phyloP scores from a whole-genome alignment of 2,329 filamentous ascomycete species.

The Tolypocladium cylindrosporum region DNA sequence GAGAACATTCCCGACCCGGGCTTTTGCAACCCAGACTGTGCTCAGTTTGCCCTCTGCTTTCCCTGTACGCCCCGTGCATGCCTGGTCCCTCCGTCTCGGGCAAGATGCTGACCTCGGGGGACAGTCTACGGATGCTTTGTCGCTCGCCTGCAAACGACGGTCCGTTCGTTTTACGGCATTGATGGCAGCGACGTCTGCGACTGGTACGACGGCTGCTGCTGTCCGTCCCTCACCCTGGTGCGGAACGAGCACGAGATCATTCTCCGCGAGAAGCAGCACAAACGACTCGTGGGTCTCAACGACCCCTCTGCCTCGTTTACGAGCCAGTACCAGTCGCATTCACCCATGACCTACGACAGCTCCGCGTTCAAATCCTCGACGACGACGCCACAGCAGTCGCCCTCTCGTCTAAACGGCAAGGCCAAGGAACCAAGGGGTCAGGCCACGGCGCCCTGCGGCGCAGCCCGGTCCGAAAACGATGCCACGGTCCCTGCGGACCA shows the following conservation, averaged over 20 bases:
- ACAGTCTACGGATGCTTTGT: conserved; percentile 21
- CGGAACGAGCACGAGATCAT: conserved; percentile 22
- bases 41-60: conserved; percentile 12
- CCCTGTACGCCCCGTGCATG: conserved; percentile 12
- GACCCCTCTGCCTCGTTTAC: background rate
- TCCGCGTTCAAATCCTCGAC: conserved; percentile 2
- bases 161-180: conserved; percentile 23
- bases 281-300: conserved; percentile 3
- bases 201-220: conserved; percentile 14
- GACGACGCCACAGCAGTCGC: conserved; percentile 1
- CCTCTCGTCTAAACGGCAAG: background rate
- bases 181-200: conserved; percentile 14
- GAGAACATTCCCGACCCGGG: conserved; percentile 6
- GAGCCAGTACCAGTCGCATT: conserved; percentile 10
- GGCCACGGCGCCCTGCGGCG: background rate
- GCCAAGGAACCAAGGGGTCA: background rate
- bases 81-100: background rate
- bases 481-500: background rate
- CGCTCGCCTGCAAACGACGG: conserved; percentile 15
- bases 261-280: conserved; percentile 13
- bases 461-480: background rate
- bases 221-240: conserved; percentile 16
- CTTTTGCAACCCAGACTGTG: conserved; percentile 13
- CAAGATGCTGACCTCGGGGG: background rate
- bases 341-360: conserved; percentile 12